phyloP scores from a whole-genome alignment of 1,139 yeast genomes.

The Lodderomyces parapsilosis region DNA sequence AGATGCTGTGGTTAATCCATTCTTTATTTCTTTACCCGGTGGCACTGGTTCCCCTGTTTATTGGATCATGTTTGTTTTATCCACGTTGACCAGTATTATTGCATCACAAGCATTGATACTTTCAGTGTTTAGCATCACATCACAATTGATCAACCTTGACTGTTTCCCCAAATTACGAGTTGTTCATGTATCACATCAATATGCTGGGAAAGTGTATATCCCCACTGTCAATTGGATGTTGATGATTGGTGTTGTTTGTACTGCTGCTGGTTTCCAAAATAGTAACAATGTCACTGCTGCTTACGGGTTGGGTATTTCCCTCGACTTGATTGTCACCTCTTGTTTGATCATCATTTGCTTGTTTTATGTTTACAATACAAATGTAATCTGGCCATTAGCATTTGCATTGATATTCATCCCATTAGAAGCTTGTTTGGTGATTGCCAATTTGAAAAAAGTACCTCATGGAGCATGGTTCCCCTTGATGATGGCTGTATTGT shows the following conservation, averaged over 20 bases:
- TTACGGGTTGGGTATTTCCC: constrained; percentile 57
- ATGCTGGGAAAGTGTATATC: constrained; percentile 50
- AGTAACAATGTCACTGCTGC: constrained; percentile 56
- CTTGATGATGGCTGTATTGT: constrained; percentile 35
- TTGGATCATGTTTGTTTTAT: constrained; percentile 54
- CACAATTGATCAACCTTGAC: constrained; percentile 53
- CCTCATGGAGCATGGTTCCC: constrained; percentile 65
- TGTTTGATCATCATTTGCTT: constrained; percentile 43
- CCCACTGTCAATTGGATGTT: constrained; percentile 49
- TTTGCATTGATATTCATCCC: constrained; percentile 44
- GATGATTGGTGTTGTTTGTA: constrained; percentile 48
- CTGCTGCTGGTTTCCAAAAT: constrained; percentile 53
- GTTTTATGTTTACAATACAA: constrained; percentile 43
- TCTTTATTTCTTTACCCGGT: constrained; percentile 54
- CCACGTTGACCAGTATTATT: constrained; percentile 54
- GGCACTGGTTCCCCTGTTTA: constrained; percentile 40
- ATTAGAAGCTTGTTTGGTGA: constrained; percentile 44
- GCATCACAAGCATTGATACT: constrained; percentile 61
- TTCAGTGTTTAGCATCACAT: constrained; percentile 52
- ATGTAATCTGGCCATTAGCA: constrained; percentile 30
- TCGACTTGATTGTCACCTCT: constrained; percentile 55
- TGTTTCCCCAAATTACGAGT: constrained; percentile 52
- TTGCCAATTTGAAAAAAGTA: constrained; percentile 50
- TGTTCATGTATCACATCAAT: constrained; percentile 41
- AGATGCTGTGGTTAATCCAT: constrained; percentile 37